phyloP scores from a whole-genome alignment of 1,139 yeast species.

The Geotrichum restrictum region DNA sequence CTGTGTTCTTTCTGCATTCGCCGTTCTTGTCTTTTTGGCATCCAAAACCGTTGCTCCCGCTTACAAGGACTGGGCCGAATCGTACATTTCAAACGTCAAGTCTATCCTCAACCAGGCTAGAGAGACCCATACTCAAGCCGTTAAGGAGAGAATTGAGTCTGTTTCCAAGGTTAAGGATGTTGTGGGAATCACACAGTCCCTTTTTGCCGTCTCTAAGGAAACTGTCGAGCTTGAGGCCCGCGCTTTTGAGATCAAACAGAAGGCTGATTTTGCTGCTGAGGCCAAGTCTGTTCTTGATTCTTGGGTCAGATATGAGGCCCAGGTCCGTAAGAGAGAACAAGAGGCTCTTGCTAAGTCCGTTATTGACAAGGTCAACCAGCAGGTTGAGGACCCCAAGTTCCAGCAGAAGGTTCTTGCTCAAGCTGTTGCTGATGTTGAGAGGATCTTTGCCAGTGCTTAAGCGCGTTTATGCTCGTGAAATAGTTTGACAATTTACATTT shows the following conservation, averaged over 20 bases:
- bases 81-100: slow-evolving; percentile 79
- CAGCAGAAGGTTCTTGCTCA: slow-evolving; percentile 89
- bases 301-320: slow-evolving; percentile 98
- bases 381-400: slow-evolving; percentile 82
- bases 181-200: slow-evolving; percentile 82
- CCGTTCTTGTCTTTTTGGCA: slow-evolving; percentile 66
- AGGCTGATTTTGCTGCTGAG: slow-evolving; percentile 79
- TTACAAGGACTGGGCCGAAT: slow-evolving; percentile 92
- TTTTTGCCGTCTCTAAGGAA: slow-evolving; percentile 92
- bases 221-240: slow-evolving; percentile 94
- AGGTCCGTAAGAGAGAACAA: slow-evolving; percentile 95
- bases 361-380: slow-evolving; percentile 82
- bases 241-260: slow-evolving; percentile 87
- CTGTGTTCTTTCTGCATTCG: slow-evolving; percentile 73
- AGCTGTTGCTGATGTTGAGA: slow-evolving; percentile 88
- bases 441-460: slow-evolving; percentile 52
- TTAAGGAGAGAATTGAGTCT: slow-evolving; percentile 82
- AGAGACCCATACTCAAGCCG: slow-evolving; percentile 85
- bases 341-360: slow-evolving; percentile 83
- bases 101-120: slow-evolving; percentile 83
- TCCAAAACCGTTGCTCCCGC: slow-evolving; percentile 91
- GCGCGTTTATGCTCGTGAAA: neutral
- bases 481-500: neutral
- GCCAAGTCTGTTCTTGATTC: slow-evolving; percentile 95
- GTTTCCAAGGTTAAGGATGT: slow-evolving; percentile 90